phyloP scores from a whole-genome alignment of 2,329 filamentous ascomycete genomes.

The Penicillium verrucosum region DNA sequence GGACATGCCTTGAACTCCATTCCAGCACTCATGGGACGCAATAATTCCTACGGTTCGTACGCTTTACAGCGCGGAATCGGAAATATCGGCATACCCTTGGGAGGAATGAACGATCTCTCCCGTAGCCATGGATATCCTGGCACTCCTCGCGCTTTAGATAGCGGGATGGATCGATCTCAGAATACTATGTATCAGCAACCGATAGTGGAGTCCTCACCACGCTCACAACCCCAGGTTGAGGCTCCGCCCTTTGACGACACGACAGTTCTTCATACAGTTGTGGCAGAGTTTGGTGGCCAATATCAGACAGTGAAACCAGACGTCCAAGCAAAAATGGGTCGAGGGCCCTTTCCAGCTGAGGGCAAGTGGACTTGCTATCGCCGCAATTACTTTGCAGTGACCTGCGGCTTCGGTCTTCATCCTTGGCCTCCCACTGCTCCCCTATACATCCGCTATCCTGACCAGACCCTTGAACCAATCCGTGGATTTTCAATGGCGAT shows the following conservation, averaged over 20 bases:
- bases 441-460: conserved; percentile 54
- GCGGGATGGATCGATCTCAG: conserved; percentile 30
- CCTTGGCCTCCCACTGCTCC: conserved; percentile 57
- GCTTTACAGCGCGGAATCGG: conserved; percentile 28
- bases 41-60: conserved; percentile 37
- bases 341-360: conserved; percentile 80
- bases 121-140: conserved; percentile 34
- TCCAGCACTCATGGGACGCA: conserved; percentile 39
- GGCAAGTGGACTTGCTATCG: conserved; percentile 89
- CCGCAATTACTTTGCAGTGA: conserved; percentile 85
- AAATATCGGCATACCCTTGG: conserved; percentile 29
- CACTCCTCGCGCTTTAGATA: conserved; percentile 34
- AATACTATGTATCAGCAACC: conserved; percentile 33
- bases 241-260: conserved; percentile 46
- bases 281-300: conserved; percentile 27
- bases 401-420: conserved; percentile 70
- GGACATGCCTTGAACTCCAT: conserved; percentile 27
- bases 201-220: conserved; percentile 25
- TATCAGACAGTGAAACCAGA: conserved; percentile 61
- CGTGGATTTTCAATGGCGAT: conserved; percentile 78
- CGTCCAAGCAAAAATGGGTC: conserved; percentile 78
- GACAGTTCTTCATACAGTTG: conserved; percentile 32
- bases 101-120: conserved; percentile 33
- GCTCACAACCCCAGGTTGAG: conserved; percentile 24
- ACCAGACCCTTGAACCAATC: conserved; percentile 55